Base-by-base conservation (phyloP, 164 flowering plant species). In the Vitis rotundifolia region DNA sequence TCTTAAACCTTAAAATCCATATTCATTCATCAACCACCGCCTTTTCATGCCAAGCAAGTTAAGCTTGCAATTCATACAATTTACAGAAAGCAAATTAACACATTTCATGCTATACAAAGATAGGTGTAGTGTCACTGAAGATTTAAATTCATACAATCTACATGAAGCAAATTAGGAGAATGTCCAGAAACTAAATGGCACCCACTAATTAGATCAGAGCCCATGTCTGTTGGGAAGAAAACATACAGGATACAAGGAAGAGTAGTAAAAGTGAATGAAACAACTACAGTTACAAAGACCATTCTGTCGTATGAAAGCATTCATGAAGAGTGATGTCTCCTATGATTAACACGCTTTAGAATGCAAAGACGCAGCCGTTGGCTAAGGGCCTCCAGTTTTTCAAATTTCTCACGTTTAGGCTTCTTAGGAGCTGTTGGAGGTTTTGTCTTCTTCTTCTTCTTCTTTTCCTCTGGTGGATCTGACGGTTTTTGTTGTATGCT, bases 311-410 rank as follows among this genome's bases (percentile, higher is more conserved):
- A 75, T 68, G 71, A 2, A 1, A 50, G 11, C 28, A 49, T 53
- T 89, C 87, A 91, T 9, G 90, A 80, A 26, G 94, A 81, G 8
- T 70, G 64, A 48, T 86, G 82, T 72, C 91, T 84, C 70, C 77
- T 68, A 76, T 88, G 89, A 49, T 82, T 85, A 63, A 86, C 88
- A 73, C 87, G 80, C 81, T 74, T 89, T 61, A 86, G 76, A 69
- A 94, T 82, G 87, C 88, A 85, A 67, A 71, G 88, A 0, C 97
- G 88, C 31, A 94, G 61, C 0, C 91, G 86, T 76, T 88, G 91
- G 76, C 92, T 82, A 9, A 94, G 73, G 57, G 97, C 89, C 70
- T 89, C 98, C 5, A 88, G 72, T 73, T 87, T 93, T 71, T 90
- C 91, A 44, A 85, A 73, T 76, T 84, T 91, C 66, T 89, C 95